Evolutionary conservation across 2,329 filamentous ascomycete species (phyloP), one percentile per base, ranked within the genome.

Genomic region (Endocalyx cinctus): DNA sequence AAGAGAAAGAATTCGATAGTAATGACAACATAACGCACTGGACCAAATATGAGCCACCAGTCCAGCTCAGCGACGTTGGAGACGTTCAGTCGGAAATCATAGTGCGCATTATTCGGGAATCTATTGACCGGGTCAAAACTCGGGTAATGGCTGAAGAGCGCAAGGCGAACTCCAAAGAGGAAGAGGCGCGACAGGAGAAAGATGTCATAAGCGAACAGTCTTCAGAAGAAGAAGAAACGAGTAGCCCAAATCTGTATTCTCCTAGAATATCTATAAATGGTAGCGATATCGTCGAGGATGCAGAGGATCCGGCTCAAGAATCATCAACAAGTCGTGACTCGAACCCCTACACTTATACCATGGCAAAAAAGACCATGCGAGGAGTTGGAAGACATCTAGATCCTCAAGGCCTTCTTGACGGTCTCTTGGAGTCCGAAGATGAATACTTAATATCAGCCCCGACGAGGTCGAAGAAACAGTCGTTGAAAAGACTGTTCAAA

Each of bases 21-120:
- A 50, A 58, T 12, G 39, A 51, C 27, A 35, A 42, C 4, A 42
- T 54, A 3, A 52, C 63, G 20, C 63, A 70, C 45, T 74, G 71
- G 67, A 61, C 55, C 23, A 51, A 59, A 31, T 72, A 70, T 41
- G 58, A 63, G 3, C 68, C 69, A 4, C 73, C 73, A 0, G 43
- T 49, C 10, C 62, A 59, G 1, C 49, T 77, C 6, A 52, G 37
- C 5, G 55, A 62, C 18, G 46, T 56, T 1, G 57, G 62, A 12
- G 60, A 62, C 23, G 45, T 60, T 33, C 58, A 58, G 0, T 63
- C 65, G 3, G 58, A 65, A 4, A 51, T 66, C 6, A 51, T 75
- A 2, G 42, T 54, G 4, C 54, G 62, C 6, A 45, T 77, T 12
- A 45, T 74, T 8, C 43, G 53, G 11, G 47, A 60, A 2, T 72